These are phyloP conservation scores for Tarenaya hassleriana DNA, from an alignment of 345 rosid species.

Conservation along the genomic window DNA sequence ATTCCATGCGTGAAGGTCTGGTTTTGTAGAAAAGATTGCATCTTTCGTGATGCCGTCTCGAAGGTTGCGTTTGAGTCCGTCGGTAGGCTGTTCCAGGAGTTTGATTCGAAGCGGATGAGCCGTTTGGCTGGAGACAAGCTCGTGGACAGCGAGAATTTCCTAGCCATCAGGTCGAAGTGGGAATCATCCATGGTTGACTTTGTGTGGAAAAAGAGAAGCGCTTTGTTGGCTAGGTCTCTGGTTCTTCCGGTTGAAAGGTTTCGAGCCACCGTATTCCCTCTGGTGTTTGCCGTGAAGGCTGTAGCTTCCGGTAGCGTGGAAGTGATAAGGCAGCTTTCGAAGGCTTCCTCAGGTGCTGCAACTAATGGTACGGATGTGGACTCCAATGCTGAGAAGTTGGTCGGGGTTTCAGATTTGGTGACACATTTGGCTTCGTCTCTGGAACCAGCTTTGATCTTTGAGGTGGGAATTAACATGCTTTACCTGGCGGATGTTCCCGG, in stretches of 20 bases:
- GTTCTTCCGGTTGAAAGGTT: constrained; percentile 85
- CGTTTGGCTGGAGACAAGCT: constrained; percentile 94
- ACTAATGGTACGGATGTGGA: constrained; percentile 43
- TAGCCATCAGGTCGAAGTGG: constrained; percentile 89
- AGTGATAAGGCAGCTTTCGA: constrained; percentile 67
- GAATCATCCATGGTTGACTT: constrained; percentile 80
- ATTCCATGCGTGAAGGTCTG: too few species aligned
- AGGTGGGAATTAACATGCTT: constrained; percentile 92
- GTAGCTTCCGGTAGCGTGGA: constrained; percentile 82
- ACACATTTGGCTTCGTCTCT: constrained; percentile 87
- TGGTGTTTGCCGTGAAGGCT: constrained; percentile 80
- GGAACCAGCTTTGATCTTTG: constrained; percentile 92
- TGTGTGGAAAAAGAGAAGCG: constrained; percentile 70
- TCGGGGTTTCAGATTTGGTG: constrained; percentile 82
- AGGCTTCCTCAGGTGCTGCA: constrained; percentile 34
- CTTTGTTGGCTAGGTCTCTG: constrained; percentile 78
- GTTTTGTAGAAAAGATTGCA: too few species aligned
- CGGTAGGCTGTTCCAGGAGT: constrained; percentile 83
- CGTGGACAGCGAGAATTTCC: constrained; percentile 85
- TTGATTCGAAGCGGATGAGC: constrained; percentile 87
- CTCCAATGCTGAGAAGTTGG: constrained; percentile 74
- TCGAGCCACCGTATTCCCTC: constrained; percentile 76
- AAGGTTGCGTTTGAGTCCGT: constrained; percentile 94
- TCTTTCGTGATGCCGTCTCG: constrained; percentile 72
- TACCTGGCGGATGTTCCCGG: constrained; percentile 97